Evolutionary conservation across 768 basidiomycete species (phyloP), one percentile per base, ranked within the genome.

Genomic region (Tulasnella sp.): DNA sequence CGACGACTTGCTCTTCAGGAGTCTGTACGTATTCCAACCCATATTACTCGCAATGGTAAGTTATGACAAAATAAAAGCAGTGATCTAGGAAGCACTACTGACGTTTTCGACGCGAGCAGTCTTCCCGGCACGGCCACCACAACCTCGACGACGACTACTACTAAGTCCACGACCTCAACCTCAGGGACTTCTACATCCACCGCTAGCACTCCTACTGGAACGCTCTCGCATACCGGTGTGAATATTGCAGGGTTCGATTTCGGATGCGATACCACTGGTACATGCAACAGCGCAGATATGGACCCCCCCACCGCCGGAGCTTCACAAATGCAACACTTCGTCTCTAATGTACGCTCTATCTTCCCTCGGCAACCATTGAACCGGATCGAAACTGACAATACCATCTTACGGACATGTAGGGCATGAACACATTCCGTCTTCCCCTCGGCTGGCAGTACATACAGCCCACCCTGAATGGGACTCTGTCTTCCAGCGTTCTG

Each of bases 291-390:
- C 34, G 34, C 34, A 5, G 34, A 38, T 15, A 38, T 38, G 34
- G 34, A 38, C 15, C 34, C 34, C 34, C 34, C 34, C 7, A 38
- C 34, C 15, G 34, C 34, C 15, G 34, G 34, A 15, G 34, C 34
- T 7, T 7, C 34, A 7, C 82, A 83, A 65, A 83, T 84, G 78
- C 65, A 72, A 44, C 82, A 84, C 65, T 84, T 83, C 61, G 74
- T 76, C 51, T 66, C 73, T 0, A 69, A 80, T 61, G 78, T 82
- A 60, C 75, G 67, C 66, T 31, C 55, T 59, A 38, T 38, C 34
- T 38, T n/a, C 61, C 17, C 4, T 19, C 27, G 19, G 19, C 25
- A 30, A 30, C 19, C 31, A 45, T 10, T 15, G 19, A 15, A 7
- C 19, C 21, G 11, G 34, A 5, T 9, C n/a, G 10, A 22, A 29